Percentiles rank a stretch among this genome's conserved stretches.
phyloP scores from a whole-genome alignment of 768 basidiomycete species.

The Xerocomellus intermedius region DNA sequence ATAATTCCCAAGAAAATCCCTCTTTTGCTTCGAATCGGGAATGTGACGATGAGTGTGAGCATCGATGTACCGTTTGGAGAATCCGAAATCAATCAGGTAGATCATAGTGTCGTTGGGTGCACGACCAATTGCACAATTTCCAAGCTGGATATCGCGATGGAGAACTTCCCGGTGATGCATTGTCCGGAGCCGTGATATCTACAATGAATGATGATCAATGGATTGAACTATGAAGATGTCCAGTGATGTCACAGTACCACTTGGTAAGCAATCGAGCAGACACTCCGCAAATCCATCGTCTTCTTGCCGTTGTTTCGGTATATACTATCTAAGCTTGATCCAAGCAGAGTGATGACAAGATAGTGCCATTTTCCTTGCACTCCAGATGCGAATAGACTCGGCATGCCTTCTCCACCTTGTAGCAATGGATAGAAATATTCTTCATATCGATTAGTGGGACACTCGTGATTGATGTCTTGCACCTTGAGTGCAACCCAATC shows the following conservation, averaged over 20 bases:
- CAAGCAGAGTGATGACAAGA: slow-evolving; percentile 76
- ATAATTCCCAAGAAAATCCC: slow-evolving; percentile 81
- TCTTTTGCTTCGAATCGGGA: slow-evolving; percentile 60
- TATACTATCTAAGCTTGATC: slow-evolving; percentile 64
- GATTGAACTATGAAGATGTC: background rate
- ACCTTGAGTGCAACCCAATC: slow-evolving; percentile 73
- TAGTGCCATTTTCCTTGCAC: slow-evolving; percentile 61
- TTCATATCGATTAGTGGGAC: slow-evolving; percentile 75
- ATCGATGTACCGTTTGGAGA: slow-evolving; percentile 77
- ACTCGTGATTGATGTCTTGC: slow-evolving; percentile 66
- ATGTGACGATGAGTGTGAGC: slow-evolving; percentile 64
- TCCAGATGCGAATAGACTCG: slow-evolving; percentile 63
- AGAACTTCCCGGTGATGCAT: slow-evolving; percentile 75
- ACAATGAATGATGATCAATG: slow-evolving; percentile 10
- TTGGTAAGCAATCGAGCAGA: slow-evolving; percentile 75
- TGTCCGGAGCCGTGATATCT: slow-evolving; percentile 71
- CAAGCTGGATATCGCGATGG: slow-evolving; percentile 78
- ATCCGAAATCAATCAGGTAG: slow-evolving; percentile 87
- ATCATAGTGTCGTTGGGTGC: slow-evolving; percentile 56
- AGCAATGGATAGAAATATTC: slow-evolving; percentile 64
- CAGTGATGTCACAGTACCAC: slow-evolving; percentile 45
- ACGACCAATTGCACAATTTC: slow-evolving; percentile 69
- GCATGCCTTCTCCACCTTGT: slow-evolving; percentile 74
- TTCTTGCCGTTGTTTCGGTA: slow-evolving; percentile 55
- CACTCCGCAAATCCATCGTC: slow-evolving; percentile 65